Evolutionary conservation across 2,329 filamentous ascomycete species (phyloP), one percentile per base, ranked within the genome.

Genomic region (Lasiodiplodia hormozganensis): DNA sequence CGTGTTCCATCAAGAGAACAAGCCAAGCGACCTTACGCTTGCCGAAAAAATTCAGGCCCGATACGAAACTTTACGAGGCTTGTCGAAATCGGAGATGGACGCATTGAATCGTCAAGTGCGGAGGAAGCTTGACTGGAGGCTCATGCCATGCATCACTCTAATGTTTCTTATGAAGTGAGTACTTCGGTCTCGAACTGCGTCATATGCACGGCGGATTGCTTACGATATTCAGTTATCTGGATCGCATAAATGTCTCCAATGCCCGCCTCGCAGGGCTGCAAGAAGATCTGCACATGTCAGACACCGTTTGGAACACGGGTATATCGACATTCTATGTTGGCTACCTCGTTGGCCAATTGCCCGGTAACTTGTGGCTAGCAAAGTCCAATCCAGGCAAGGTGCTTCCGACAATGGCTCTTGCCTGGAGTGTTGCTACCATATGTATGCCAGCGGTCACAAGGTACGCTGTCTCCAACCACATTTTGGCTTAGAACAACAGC

Each of bases 391-490:
- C 80, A 2, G 74, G 77, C 10, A 68, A 74, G 36, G 71, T 81
- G 40, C 72, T 82, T 1, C 81, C 81, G 1, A 68, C 66, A 5
- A 81, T 81, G 69, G 81, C 81, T 75, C 75, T 83, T 23, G 79
- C 76, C 1, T 84, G 81, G 73, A 78, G 80, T 23, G 76, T 77
- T 25, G 80, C 81, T 4, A 81, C 82, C 0, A 77, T 82, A 8
- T 80, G 79, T 49, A 84, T 85, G 82, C 78, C 81, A 7, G 78
- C 78, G 1, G 78, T 82, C 1, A 79, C 74, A 40, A 78, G 53
- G 62, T 65, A 16, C 3, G n/a, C 34, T 34, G 25, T 6, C n/a
- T 28, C 1, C 16, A 7, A 31, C 31, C 8, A 31, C 31, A 2
- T 31, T 31, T 31, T 7, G 2, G 31, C 31, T 7, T 8, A 31